phyloP scores from a whole-genome alignment of 2,329 filamentous ascomycete species.

The Botrytis fragariae region DNA sequence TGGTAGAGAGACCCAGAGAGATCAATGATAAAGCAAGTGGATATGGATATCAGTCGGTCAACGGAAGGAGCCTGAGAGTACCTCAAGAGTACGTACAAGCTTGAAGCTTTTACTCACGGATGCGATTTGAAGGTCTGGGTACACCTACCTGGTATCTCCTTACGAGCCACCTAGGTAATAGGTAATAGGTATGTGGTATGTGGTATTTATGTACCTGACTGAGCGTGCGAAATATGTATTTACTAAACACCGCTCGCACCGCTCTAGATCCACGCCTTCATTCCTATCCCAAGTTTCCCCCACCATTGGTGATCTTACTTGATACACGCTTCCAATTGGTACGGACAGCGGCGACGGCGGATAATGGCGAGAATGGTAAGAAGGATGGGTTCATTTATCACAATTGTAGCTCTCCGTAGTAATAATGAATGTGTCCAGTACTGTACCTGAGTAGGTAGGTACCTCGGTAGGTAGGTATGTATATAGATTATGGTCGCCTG shows the following conservation, averaged over 20 bases:
- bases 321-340: background rate
- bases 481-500: background rate
- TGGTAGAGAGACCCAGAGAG: background rate
- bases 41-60: conserved; percentile 1
- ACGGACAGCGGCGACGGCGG: background rate
- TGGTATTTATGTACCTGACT: too few relatives aligned
- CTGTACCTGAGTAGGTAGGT: background rate
- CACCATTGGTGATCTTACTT: background rate
- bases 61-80: background rate
- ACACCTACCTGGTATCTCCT: too few relatives aligned
- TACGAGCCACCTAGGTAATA: too few relatives aligned
- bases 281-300: background rate
- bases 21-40: background rate
- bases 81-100: background rate
- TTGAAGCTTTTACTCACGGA: background rate
- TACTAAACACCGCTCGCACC: background rate
- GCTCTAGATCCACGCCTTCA: background rate
- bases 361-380: background rate
- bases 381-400: background rate
- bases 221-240: background rate
- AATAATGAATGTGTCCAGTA: background rate
- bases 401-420: background rate
- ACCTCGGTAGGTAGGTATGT: background rate
- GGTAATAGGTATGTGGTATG: too few relatives aligned
- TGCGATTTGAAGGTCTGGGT: background rate